Conservation (phyloP, 306 rosid genomes). For the Gynostemma pentaphyllum region DNA sequence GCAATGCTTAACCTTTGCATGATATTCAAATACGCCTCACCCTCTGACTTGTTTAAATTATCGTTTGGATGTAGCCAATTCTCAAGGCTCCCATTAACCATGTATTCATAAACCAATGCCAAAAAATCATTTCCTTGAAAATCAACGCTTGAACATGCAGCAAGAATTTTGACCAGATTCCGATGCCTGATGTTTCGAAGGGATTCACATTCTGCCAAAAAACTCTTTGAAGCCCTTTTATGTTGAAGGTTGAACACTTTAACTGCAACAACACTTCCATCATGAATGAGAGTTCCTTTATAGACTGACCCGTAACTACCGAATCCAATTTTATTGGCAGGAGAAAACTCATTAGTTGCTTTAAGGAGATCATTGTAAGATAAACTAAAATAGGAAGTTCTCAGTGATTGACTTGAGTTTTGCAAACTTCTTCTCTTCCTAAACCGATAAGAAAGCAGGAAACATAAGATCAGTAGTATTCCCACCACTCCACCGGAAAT, state of each 20-base stretch:
- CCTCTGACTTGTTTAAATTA: conserved; percentile 19
- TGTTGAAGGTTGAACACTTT: conserved; percentile 16
- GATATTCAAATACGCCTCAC: not conserved
- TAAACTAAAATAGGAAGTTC: conserved; percentile 8
- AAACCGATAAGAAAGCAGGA: not conserved
- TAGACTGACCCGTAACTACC: conserved; percentile 25
- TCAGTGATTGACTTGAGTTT: not conserved
- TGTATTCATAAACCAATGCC: conserved; percentile 53
- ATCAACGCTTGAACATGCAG: conserved; percentile 10
- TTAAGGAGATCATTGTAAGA: conserved; percentile 20
- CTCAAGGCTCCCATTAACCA: conserved; percentile 53
- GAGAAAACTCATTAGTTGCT: conserved; percentile 22
- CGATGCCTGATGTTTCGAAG: conserved; percentile 14
- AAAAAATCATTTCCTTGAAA: conserved; percentile 38
- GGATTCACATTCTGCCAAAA: conserved; percentile 20
- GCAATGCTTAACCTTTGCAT: conserved; percentile 15
- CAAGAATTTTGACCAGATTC: conserved; percentile 12
- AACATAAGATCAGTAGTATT: not conserved
- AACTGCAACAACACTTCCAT: conserved; percentile 11
- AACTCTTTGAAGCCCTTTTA: conserved; percentile 8
- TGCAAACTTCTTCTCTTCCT: not conserved
- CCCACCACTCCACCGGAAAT: conserved; percentile 10
- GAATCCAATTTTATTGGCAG: conserved; percentile 17
- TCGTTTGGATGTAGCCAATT: conserved; percentile 38
- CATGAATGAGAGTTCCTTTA: conserved; percentile 7